A percentile compares a stretch with the other conserved stretches of the same genome.
These are phyloP conservation scores for Cryptosporidium canis DNA, from an alignment of 169 alveolate species.

Conservation along the genomic window DNA sequence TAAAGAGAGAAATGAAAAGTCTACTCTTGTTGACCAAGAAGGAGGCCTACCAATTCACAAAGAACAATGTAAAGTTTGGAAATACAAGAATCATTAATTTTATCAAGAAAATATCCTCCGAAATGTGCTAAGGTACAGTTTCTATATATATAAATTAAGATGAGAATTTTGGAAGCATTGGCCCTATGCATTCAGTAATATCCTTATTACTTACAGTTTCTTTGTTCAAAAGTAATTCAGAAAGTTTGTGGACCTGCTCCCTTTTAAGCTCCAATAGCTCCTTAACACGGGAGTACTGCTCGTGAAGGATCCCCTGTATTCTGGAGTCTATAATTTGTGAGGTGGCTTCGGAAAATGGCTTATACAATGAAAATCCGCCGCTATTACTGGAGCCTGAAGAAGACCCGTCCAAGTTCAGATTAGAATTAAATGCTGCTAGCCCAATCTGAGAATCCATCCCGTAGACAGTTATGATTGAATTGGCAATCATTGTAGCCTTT, in stretches of 20 bases:
- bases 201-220: constrained; percentile 87
- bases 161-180: constrained; percentile 75
- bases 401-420: background rate
- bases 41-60: constrained; percentile 49
- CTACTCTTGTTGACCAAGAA: constrained; percentile 11
- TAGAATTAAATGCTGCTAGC: constrained; percentile 11
- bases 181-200: constrained; percentile 86
- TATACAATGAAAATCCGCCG: constrained; percentile 82
- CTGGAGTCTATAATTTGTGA: constrained; percentile 85
- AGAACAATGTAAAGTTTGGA: constrained; percentile 20
- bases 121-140: background rate
- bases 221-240: constrained; percentile 80
- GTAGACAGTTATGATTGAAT: constrained; percentile 87
- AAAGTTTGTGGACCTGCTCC: constrained; percentile 78
- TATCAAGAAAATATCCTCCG: background rate
- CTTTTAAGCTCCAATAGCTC: constrained; percentile 78
- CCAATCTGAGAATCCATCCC: constrained; percentile 90
- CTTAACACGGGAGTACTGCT: constrained; percentile 86
- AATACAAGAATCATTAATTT: constrained; percentile 3
- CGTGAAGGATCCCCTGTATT: constrained; percentile 81
- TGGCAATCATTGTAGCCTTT: constrained; percentile 90
- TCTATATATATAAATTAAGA: background rate
- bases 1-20: constrained; percentile 44
- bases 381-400: background rate
- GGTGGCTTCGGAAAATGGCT: constrained; percentile 86